Percentiles rank a stretch among this genome's conserved stretches.
These are phyloP conservation scores for Linanthus parryae DNA, from an alignment of 148 eudicot genomes.

Conservation along the genomic window DNA sequence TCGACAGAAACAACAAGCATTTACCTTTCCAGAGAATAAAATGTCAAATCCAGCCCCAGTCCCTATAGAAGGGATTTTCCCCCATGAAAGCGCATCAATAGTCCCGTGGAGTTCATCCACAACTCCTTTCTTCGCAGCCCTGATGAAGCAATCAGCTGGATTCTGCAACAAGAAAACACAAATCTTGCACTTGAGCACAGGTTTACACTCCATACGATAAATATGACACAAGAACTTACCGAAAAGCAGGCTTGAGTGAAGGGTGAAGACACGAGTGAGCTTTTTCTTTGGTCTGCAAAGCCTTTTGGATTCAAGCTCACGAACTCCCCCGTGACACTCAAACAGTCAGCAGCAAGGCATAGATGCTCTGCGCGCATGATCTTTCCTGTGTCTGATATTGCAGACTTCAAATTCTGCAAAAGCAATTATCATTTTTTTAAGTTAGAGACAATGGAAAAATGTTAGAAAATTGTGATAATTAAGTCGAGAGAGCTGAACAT, in stretches of 20 bases:
- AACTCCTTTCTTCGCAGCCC: conserved; percentile 73
- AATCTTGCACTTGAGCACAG: background rate
- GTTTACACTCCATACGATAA: background rate
- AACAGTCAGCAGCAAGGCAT: conserved; percentile 66
- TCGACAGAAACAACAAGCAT: background rate
- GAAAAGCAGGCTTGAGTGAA: conserved; percentile 77
- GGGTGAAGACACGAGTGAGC: conserved; percentile 62
- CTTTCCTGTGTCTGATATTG: conserved; percentile 69
- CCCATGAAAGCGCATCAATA: conserved; percentile 84
- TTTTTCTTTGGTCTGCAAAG: conserved; percentile 60
- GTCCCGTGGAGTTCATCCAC: conserved; percentile 70
- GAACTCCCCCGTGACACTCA: conserved; percentile 80
- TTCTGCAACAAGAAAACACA: conserved; percentile 36
- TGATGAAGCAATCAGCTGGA: conserved; percentile 66
- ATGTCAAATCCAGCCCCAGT: conserved; percentile 78
- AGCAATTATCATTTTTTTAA: conserved; percentile 1
- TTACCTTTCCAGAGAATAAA: conserved; percentile 64
- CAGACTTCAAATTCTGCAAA: conserved; percentile 66
- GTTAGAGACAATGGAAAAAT: conserved; percentile 2
- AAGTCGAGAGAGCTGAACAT: background rate
- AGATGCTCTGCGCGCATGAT: conserved; percentile 75
- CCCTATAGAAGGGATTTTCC: conserved; percentile 71
- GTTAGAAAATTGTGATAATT: background rate
- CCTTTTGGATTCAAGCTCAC: conserved; percentile 74
- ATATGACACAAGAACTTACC: conserved; percentile 39